Percentiles rank a stretch among this genome's conserved stretches.
Evolutionary conservation across 2,329 filamentous ascomycete species (phyloP).

Genomic region (Zasmidium citrigriseum): DNA sequence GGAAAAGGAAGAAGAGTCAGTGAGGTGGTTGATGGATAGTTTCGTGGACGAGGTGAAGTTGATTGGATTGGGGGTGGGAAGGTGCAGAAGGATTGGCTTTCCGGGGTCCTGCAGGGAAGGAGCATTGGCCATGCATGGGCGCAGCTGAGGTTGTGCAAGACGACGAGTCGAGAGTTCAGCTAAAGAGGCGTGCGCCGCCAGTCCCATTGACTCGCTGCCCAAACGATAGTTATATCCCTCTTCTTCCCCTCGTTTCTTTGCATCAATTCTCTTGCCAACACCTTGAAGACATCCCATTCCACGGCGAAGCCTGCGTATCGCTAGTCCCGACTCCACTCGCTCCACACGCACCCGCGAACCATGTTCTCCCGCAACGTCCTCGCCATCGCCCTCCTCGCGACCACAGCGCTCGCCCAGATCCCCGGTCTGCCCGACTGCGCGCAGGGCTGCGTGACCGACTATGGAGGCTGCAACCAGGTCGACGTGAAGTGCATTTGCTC

Average conservation of each 20-base stretch:
- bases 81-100: too few species aligned
- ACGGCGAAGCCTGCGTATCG: too few species aligned
- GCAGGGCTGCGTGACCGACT: constrained; percentile 38
- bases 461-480: constrained; percentile 40
- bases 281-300: too few species aligned
- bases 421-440: constrained; percentile 35
- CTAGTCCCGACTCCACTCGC: background rate
- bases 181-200: background rate
- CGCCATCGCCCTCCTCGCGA: constrained; percentile 21
- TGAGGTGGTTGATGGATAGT: too few species aligned
- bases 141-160: background rate
- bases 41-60: background rate
- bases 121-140: too few species aligned
- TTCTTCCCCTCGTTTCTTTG: too few species aligned
- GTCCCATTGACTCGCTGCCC: background rate
- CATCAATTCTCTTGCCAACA: too few species aligned
- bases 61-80: background rate
- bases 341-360: constrained; percentile 4
- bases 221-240: too few species aligned
- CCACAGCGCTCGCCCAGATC: constrained; percentile 19
- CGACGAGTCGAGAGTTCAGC: constrained; percentile 1
- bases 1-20: too few species aligned
- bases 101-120: too few species aligned
- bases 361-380: constrained; percentile 20
- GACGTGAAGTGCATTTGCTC: constrained; percentile 46